phyloP scores from a whole-genome alignment of 495 filamentous ascomycete genomes.

The Coniosporium apollinis region DNA sequence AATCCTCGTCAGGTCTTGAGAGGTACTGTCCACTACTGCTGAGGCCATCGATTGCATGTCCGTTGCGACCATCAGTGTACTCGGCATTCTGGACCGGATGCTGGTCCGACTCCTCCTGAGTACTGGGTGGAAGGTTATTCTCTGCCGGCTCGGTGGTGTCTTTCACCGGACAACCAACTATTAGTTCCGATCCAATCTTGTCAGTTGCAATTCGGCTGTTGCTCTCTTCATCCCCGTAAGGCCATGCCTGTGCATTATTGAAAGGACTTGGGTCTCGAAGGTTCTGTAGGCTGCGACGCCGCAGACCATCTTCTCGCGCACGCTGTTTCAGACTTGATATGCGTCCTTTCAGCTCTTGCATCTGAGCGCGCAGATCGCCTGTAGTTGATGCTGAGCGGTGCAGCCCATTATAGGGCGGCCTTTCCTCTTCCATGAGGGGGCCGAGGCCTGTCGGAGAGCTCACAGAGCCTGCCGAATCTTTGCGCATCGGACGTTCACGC shows the following conservation, averaged over 20 bases:
- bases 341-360: conserved; percentile 83
- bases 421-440: not conserved
- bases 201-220: too few relatives aligned
- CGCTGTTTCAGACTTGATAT: conserved; percentile 74
- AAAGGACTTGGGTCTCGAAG: conserved; percentile 74
- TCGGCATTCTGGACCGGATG: too few relatives aligned
- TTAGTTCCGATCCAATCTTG: too few relatives aligned
- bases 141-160: too few relatives aligned
- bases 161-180: too few relatives aligned
- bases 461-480: not conserved
- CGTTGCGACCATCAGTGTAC: too few relatives aligned
- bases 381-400: conserved; percentile 20
- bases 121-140: too few relatives aligned
- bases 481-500: conserved; percentile 3
- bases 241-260: conserved; percentile 63
- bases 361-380: conserved; percentile 70
- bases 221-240: conserved; percentile 18
- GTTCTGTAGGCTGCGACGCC: conserved; percentile 68
- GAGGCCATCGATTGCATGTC: too few relatives aligned
- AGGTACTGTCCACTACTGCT: too few relatives aligned
- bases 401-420: conserved; percentile 19
- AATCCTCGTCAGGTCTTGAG: too few relatives aligned
- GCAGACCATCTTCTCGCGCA: conserved; percentile 64
- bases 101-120: too few relatives aligned
- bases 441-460: not conserved